phyloP scores from a whole-genome alignment of 225 moss, liverwort and hornwort genomes.

The Ulota crispa region DNA sequence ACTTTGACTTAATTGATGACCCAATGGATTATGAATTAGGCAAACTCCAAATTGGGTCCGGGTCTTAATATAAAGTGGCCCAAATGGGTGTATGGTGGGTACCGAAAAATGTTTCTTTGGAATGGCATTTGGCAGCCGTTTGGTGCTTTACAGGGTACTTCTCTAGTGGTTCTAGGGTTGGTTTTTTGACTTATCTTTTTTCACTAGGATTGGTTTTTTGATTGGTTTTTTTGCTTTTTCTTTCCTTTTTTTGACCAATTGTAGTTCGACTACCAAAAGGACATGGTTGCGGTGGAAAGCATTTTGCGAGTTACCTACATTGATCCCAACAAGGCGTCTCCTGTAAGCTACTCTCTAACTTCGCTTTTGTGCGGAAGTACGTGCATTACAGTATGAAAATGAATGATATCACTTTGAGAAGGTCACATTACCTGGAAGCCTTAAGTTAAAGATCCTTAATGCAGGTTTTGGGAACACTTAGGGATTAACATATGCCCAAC shows the following conservation, averaged over 20 bases:
- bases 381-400: neutral
- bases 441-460: too few relatives aligned
- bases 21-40: too few relatives aligned
- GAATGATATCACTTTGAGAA: too few relatives aligned
- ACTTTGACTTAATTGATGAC: too few relatives aligned
- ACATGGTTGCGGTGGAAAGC: constrained; percentile 71
- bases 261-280: constrained; percentile 84
- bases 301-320: constrained; percentile 78
- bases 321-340: constrained; percentile 69
- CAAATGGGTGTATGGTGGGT: neutral
- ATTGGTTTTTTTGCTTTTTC: neutral
- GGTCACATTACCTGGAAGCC: too few relatives aligned
- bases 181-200: too few relatives aligned
- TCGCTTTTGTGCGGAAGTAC: neutral
- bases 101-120: neutral
- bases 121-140: neutral
- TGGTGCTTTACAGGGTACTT: neutral
- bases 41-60: too few relatives aligned
- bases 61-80: neutral
- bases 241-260: constrained; percentile 5
- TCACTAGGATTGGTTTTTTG: neutral
- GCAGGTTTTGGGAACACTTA: too few relatives aligned
- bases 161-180: neutral
- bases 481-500: neutral
- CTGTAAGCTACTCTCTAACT: constrained; percentile 51